These are phyloP conservation scores for Cryphonectria parasitica DNA, from an alignment of 2,329 filamentous ascomycete species.

Conservation along the genomic window DNA sequence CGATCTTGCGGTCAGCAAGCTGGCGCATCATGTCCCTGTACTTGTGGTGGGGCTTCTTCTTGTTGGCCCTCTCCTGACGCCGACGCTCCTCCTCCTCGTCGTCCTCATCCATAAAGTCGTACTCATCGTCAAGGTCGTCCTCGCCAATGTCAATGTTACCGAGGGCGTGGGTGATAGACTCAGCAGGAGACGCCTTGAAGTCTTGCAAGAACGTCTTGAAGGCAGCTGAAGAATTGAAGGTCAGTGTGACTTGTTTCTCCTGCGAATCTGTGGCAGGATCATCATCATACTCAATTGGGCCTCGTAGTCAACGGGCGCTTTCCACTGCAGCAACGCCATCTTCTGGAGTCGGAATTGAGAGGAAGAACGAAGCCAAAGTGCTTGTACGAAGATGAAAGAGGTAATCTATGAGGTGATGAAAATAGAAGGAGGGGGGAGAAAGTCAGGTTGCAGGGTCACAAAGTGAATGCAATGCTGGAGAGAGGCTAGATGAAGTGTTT, in stretches of 20 bases:
- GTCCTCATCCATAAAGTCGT: constrained; percentile 88
- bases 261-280: constrained; percentile 16
- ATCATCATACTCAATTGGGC: constrained; percentile 76
- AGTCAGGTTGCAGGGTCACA: background rate
- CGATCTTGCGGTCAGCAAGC: constrained; percentile 76
- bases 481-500: background rate
- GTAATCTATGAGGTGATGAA: background rate
- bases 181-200: constrained; percentile 80
- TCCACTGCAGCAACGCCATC: constrained; percentile 87
- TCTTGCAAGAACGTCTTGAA: constrained; percentile 86
- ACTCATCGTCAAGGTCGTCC: constrained; percentile 84
- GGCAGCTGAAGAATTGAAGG: constrained; percentile 54
- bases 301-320: constrained; percentile 81
- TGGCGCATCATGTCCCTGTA: constrained; percentile 88
- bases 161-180: constrained; percentile 78
- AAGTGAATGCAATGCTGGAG: background rate
- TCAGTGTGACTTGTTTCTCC: constrained; percentile 12
- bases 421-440: background rate
- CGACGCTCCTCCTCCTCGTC: constrained; percentile 61
- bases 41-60: constrained; percentile 71
- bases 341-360: constrained; percentile 30
- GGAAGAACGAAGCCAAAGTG: background rate
- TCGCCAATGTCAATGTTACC: constrained; percentile 85
- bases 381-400: background rate
- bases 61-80: constrained; percentile 52